These are phyloP conservation scores for Lycium ferocissimum DNA, from an alignment of 257 asterid species.

Conservation along the genomic window DNA sequence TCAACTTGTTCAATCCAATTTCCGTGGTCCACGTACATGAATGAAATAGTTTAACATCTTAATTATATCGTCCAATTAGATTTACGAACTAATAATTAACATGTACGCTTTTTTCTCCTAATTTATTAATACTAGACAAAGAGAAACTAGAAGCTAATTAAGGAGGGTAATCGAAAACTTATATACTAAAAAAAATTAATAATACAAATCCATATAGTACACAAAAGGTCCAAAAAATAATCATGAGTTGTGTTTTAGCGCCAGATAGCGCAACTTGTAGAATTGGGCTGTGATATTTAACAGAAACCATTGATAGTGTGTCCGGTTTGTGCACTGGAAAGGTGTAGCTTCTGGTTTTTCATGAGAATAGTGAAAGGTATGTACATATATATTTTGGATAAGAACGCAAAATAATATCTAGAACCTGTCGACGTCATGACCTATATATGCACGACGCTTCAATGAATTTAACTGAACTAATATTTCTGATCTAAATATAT, in stretches of 20 bases:
- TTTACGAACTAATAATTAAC: no score
- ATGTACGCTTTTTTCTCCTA: no score
- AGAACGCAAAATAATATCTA: not conserved
- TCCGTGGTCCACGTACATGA: not conserved
- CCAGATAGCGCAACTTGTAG: slow-evolving; percentile 11
- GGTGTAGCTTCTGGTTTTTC: not conserved
- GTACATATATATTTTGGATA: not conserved
- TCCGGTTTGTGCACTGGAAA: not conserved
- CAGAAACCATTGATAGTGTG: slow-evolving; percentile 19
- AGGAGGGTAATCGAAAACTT: not conserved
- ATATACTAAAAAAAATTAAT: not conserved
- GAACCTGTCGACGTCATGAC: not conserved
- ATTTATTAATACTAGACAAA: not conserved
- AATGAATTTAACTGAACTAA: not conserved
- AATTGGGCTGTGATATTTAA: not conserved
- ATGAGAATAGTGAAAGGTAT: not conserved
- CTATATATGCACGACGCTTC: not conserved
- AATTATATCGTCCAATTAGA: no score
- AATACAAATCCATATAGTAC: not conserved
- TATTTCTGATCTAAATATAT: not conserved
- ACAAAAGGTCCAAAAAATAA: not conserved
- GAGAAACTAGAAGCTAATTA: not conserved
- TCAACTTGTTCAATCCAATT: no score
- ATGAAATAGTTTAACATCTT: not conserved
- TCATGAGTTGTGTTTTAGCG: slow-evolving; percentile 8